These are phyloP conservation scores for Elasticomyces elasticus DNA, from an alignment of 495 filamentous ascomycete genomes.

Conservation along the genomic window DNA sequence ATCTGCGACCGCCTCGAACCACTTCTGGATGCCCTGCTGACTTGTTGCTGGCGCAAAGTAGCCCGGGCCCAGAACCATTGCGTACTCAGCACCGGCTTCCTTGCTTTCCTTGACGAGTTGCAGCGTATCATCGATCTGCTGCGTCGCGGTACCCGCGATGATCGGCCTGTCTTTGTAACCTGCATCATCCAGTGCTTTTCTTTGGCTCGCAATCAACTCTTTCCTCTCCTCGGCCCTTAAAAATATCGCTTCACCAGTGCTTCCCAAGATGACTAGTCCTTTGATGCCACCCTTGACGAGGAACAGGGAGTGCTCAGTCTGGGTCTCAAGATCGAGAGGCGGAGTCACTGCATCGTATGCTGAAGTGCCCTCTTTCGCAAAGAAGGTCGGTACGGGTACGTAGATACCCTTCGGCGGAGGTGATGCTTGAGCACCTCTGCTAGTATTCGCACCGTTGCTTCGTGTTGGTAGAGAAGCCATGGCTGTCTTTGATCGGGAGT, in stretches of 20 bases:
- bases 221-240: slow-evolving; percentile 49
- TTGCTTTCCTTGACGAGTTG: slow-evolving; percentile 47
- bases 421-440: slow-evolving; percentile 11
- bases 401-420: slow-evolving; percentile 22
- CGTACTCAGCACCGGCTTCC: slow-evolving; percentile 54
- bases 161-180: slow-evolving; percentile 54
- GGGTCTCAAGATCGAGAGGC: slow-evolving; percentile 45
- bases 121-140: slow-evolving; percentile 54
- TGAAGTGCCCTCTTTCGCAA: slow-evolving; percentile 31
- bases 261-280: slow-evolving; percentile 57
- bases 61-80: slow-evolving; percentile 29
- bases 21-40: slow-evolving; percentile 23
- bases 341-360: slow-evolving; percentile 31
- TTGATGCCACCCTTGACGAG: slow-evolving; percentile 52
- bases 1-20: slow-evolving; percentile 25
- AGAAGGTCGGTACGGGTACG: slow-evolving; percentile 41
- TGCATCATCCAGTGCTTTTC: slow-evolving; percentile 42
- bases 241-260: slow-evolving; percentile 60
- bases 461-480: background rate
- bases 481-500: background rate
- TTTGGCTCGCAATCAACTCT: slow-evolving; percentile 44
- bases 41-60: slow-evolving; percentile 25
- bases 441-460: slow-evolving; percentile 10
- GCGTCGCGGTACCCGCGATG: slow-evolving; percentile 56
- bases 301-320: slow-evolving; percentile 49